Evolutionary conservation across 1,284 basidiomycete genomes (phyloP).

Genomic region (Xerocomus amazonicus): DNA sequence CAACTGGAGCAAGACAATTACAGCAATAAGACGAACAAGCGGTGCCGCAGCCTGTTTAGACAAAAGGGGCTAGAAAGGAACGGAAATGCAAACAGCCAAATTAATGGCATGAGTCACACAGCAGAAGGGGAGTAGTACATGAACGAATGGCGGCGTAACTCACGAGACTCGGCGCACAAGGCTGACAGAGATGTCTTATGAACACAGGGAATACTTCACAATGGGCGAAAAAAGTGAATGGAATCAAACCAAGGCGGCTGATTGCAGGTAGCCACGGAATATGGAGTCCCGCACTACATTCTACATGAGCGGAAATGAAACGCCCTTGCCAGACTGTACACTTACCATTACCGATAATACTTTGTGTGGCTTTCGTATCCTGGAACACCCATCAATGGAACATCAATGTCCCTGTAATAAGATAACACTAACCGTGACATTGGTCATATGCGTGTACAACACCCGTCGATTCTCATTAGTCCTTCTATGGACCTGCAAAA

Average conservation of each 20-base stretch:
- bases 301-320: constrained; percentile 15
- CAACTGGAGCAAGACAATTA: constrained; percentile 1
- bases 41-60: not conserved
- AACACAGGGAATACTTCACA: constrained; percentile 5
- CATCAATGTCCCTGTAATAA: not conserved
- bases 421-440: constrained; percentile 59
- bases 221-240: not conserved
- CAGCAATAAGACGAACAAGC: constrained; percentile 9
- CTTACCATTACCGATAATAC: constrained; percentile 75
- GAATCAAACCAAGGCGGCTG: constrained; percentile 57
- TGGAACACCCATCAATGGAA: constrained; percentile 25
- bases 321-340: constrained; percentile 1
- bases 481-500: constrained; percentile 72
- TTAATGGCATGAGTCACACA: not conserved
- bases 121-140: constrained; percentile 5
- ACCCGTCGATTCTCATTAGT: constrained; percentile 77
- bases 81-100: constrained; percentile 9
- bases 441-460: constrained; percentile 75
- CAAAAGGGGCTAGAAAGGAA: not conserved
- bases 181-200: not conserved
- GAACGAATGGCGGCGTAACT: constrained; percentile 3
- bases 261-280: constrained; percentile 68
- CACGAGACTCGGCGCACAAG: constrained; percentile 1
- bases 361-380: constrained; percentile 79
- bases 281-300: constrained; percentile 63